Percentiles rank a stretch among this genome's conserved stretches.
These are phyloP conservation scores for Coniferiporia sulphurascens DNA, from an alignment of 1,284 basidiomycete genomes.

Conservation along the genomic window DNA sequence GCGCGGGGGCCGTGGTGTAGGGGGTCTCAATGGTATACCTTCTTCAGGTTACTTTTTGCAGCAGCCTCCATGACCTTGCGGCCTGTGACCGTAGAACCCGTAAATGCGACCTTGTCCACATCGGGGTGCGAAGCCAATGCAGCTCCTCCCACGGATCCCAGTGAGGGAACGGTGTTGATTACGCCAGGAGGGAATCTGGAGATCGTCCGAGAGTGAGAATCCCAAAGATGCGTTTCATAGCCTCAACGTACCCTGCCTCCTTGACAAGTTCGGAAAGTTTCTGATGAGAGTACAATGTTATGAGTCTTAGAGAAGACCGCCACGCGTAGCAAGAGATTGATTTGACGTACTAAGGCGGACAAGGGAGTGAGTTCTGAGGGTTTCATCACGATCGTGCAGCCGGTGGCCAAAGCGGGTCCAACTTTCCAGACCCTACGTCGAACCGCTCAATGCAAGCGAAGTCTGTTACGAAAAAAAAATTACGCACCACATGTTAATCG, in stretches of 20 bases:
- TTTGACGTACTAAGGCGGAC: constrained; percentile 65
- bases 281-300: constrained; percentile 30
- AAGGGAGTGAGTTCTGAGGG: constrained; percentile 90
- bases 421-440: constrained; percentile 80
- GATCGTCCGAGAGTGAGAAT: constrained; percentile 4
- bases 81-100: constrained; percentile 84
- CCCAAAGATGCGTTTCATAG: not conserved
- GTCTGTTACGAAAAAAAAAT: not conserved
- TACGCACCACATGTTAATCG: constrained; percentile 81
- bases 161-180: constrained; percentile 83
- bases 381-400: constrained; percentile 89
- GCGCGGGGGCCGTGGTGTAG: not conserved
- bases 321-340: constrained; percentile 10
- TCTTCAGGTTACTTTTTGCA: constrained; percentile 91
- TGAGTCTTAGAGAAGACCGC: constrained; percentile 5
- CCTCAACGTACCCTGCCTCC: constrained; percentile 65
- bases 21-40: constrained; percentile 36
- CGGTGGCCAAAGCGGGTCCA: constrained; percentile 83
- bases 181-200: constrained; percentile 87
- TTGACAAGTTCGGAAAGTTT: constrained; percentile 77
- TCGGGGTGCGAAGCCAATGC: constrained; percentile 74
- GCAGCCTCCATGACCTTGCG: constrained; percentile 89
- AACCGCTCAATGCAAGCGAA: not conserved
- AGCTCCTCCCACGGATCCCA: constrained; percentile 80
- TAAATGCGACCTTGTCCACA: constrained; percentile 84